Evolutionary conservation across 1,284 basidiomycete genomes (phyloP), one percentile per base, ranked within the genome.

Genomic region (Apiotrichum brassicae): DNA sequence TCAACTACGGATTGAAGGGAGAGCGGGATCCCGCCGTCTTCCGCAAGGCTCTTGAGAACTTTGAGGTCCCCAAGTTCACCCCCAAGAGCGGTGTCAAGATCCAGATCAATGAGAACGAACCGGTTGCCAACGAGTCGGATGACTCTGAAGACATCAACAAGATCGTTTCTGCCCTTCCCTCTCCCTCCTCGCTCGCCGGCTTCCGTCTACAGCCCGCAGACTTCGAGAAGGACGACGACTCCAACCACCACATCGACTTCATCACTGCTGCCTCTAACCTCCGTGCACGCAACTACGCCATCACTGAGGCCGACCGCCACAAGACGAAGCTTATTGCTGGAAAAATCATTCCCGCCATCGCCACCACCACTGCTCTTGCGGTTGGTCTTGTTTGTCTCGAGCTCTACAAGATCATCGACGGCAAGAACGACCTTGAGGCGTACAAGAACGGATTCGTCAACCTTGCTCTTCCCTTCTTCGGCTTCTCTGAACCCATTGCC

Each of bases 381-480:
- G 92, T 92, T 25, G 95, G 95, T 24, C 75, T 99, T 48, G 92
- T 97, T 40, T 97, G 93, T 73, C 73, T 99, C 50, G 95, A 99
- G 76, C 80, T 99, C 44, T 98, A 95, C 81, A 97, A 97, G 90
- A 79, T 98, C 70, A 92, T 99, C 61, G 95, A 97, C 71, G 85
- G 85, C 56, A 97, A 97, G 81, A 82, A 78, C 65, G 86, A 88
- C 65, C 78, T 97, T 12, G 95, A 98, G 62, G 81, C 87, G 49
- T 99, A 91, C 81, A 97, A 97, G 80, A 99, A 99, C 65, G 91
- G 91, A 36, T 99, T 99, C 73, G 83, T 98, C 64, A 99, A 99
- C 75, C 80, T 99, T 43, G 95, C 95, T 6, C 76, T 99, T 50
- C 95, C 95, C 3, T 98, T 98, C 84, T 97, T 98, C 68, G 95